Conservation (phyloP, 371 early-diverging fungal species). For the Lichtheimia ramosa region DNA sequence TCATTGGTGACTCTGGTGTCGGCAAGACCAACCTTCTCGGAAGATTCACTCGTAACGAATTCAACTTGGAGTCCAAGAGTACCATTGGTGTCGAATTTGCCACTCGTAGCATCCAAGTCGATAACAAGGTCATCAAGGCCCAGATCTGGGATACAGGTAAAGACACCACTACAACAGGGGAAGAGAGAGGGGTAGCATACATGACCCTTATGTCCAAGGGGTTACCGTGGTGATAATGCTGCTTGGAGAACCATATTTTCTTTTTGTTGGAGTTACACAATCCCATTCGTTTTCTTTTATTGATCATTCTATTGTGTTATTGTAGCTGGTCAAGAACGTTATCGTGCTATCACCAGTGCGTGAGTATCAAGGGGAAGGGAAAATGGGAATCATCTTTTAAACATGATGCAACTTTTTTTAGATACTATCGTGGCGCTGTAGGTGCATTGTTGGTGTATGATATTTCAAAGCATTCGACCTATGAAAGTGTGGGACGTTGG, state of each 20-base stretch:
- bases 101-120: slow-evolving; percentile 96
- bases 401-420: slow-evolving; percentile 22
- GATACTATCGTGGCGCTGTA: slow-evolving; percentile 99
- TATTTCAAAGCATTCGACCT: slow-evolving; percentile 94
- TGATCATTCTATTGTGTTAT: slow-evolving; percentile 6
- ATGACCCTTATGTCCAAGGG: no score
- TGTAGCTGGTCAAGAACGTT: slow-evolving; percentile 88
- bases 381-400: not conserved
- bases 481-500: slow-evolving; percentile 97
- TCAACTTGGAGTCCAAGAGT: slow-evolving; percentile 96
- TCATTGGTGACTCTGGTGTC: slow-evolving; percentile 99
- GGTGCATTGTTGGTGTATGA: slow-evolving; percentile 99
- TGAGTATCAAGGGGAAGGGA: slow-evolving; percentile 47
- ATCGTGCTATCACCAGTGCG: slow-evolving; percentile 89
- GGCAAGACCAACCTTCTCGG: slow-evolving; percentile 99
- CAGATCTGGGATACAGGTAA: slow-evolving; percentile 97
- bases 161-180: not conserved
- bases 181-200: not conserved
- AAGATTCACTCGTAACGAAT: slow-evolving; percentile 97
- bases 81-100: slow-evolving; percentile 99
- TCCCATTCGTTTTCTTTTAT: not conserved
- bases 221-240: no score
- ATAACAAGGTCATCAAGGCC: slow-evolving; percentile 96
- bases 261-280: not conserved
- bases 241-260: no score